Base-by-base conservation (phyloP, 331 rosid species). In the Dryas integrifolia region DNA sequence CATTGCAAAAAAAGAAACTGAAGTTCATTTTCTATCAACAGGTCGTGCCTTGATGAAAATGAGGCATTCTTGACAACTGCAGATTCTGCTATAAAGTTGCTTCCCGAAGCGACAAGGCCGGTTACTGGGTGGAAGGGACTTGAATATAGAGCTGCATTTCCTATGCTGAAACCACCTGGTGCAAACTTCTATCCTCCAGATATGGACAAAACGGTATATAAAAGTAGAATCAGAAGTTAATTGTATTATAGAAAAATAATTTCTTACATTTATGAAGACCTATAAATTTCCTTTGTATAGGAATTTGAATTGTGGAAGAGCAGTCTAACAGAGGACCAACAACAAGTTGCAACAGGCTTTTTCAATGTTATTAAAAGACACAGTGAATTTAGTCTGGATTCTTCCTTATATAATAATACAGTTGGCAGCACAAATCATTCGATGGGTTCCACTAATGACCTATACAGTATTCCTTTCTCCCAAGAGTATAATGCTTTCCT, bases 131-230 rank as follows among this genome's bases (percentile, higher is more conserved):
- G 98, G 98, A 91, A 88, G 79, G 98, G 98, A 75, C 79, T 94
- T 61, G 87, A 89, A 83, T 94, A 89, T 73, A 89, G 83, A 83
- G 89, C 85, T 72, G 98, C 92, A 58, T 88, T 94, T 84, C 97
- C 98, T n/a, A 3, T 63, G 66, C 73, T 45, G 78, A 94, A 91
- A 77, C 97, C 97, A 57, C 89, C 89, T 7, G 92, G 97, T 65
- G 98, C 96, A 80, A 91, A 94, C 82, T 94, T 94, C 84, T 94
- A 94, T 73, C 98, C 98, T 35, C 88, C 96, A 5, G 98, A 94
- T 81, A 88, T 94, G 97, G 92, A 94, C 80, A 94, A 88, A 87
- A 77, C 2, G 97, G 98, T 94, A 91, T 44, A 46, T 39, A 21
- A 21, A 21, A 21, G 24, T 21, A 7, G 57, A 18, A 16, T 55